Conservation (phyloP, 2,329 filamentous ascomycete species). For the Trichophyton verrucosum region DNA sequence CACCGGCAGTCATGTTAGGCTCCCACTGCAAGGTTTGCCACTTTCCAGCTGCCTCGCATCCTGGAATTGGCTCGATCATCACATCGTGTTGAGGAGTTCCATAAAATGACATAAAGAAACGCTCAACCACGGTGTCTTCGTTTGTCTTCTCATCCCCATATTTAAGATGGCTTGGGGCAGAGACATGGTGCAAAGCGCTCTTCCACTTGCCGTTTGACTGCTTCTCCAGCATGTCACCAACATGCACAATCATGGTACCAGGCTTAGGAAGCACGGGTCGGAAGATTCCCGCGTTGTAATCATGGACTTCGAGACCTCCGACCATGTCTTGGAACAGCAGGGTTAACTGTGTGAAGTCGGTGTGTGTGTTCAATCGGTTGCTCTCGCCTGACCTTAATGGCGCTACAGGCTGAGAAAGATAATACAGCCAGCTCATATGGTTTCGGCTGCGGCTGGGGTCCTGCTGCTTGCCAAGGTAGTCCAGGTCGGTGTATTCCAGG, state of each 20-base stretch:
- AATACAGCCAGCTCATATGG: neutral
- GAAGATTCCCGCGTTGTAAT: too few species aligned
- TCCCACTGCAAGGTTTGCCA: neutral
- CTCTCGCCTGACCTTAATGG: neutral
- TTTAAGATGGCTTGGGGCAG: neutral
- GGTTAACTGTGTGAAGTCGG: constrained; percentile 44
- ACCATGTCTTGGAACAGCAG: constrained; percentile 41
- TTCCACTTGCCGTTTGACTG: constrained; percentile 38
- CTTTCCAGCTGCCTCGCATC: neutral
- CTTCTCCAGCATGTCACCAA: constrained; percentile 38
- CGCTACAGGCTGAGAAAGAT: neutral
- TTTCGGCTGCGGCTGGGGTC: neutral
- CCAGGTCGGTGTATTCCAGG: neutral
- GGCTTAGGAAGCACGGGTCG: too few species aligned
- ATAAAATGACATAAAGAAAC: neutral
- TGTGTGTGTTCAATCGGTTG: constrained; percentile 24
- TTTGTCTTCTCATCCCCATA: neutral
- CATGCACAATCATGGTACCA: constrained; percentile 34
- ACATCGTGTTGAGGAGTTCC: neutral
- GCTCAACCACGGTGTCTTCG: neutral
- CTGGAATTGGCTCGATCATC: neutral
- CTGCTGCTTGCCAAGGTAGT: neutral
- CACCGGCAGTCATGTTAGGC: neutral
- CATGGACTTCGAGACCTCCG: constrained; percentile 41
- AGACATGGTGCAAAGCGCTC: constrained; percentile 34